Conservation (phyloP, 192 early-diverging fungal genomes). For the Coemansia sp. region DNA sequence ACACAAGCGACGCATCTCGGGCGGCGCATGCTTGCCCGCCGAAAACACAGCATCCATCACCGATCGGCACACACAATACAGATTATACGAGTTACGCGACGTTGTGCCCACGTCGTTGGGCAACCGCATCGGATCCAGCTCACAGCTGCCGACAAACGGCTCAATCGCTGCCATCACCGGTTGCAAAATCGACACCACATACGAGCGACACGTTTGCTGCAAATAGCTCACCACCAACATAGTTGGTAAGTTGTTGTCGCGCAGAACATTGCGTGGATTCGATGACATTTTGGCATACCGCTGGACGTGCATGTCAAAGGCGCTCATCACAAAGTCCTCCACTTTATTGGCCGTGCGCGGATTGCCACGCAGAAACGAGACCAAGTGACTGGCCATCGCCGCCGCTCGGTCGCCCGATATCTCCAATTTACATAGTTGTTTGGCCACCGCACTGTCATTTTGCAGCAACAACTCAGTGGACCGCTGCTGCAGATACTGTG, state of each 20-base stretch:
- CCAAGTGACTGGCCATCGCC: conserved; percentile 48
- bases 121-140: conserved; percentile 50
- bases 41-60: conserved; percentile 53
- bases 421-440: conserved; percentile 34
- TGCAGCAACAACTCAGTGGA: conserved; percentile 46
- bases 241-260: conserved; percentile 50
- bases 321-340: conserved; percentile 41
- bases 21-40: conserved; percentile 41
- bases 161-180: conserved; percentile 45
- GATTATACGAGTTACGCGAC: conserved; percentile 45
- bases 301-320: conserved; percentile 38
- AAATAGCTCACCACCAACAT: conserved; percentile 53
- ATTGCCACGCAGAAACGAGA: conserved; percentile 50
- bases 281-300: conserved; percentile 28
- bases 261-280: conserved; percentile 36
- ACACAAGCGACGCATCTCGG: conserved; percentile 48
- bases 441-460: conserved; percentile 36
- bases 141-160: conserved; percentile 49
- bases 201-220: conserved; percentile 47
- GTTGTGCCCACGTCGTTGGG: conserved; percentile 17
- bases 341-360: conserved; percentile 40
- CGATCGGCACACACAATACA: conserved; percentile 50
- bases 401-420: conserved; percentile 48
- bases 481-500: conserved; percentile 46
- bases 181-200: conserved; percentile 49